Evolutionary conservation across 2,329 filamentous ascomycete genomes (phyloP).

Genomic region (Volutella citrinella): DNA sequence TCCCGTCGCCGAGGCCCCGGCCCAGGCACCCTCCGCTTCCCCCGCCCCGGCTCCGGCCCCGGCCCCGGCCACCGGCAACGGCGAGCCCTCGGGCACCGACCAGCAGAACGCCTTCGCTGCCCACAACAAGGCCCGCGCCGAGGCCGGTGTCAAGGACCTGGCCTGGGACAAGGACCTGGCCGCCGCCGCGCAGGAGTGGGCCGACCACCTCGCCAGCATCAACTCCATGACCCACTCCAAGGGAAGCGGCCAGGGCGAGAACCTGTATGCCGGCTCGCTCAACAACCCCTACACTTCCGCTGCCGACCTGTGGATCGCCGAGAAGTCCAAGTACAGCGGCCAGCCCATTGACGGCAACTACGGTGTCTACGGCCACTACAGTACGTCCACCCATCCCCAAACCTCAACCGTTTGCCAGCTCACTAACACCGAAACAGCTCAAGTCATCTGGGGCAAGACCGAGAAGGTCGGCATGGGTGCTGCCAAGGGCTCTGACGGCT

Average conservation of each 20-base stretch:
- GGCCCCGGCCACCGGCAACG: no score
- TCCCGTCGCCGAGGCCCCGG: no score
- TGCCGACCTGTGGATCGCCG: constrained; percentile 17
- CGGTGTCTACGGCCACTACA: constrained; percentile 23
- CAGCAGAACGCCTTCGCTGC: constrained; percentile 21
- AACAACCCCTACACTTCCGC: constrained; percentile 15
- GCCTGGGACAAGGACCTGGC: constrained; percentile 21
- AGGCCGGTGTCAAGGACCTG: constrained; percentile 15
- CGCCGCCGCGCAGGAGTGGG: constrained; percentile 21
- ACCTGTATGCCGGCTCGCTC: constrained; percentile 20
- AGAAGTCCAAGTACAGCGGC: constrained; percentile 22
- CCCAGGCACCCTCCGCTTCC: no score
- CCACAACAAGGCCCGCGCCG: constrained; percentile 22
- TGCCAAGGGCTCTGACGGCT: constrained; percentile 13
- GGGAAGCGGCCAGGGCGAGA: constrained; percentile 19
- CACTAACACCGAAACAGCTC: constrained; percentile 8
- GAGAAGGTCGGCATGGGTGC: constrained; percentile 24
- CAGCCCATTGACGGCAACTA: constrained; percentile 20
- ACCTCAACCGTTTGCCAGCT: background rate
- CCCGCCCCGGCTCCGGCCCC: no score
- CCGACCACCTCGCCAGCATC: constrained; percentile 16
- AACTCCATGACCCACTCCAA: constrained; percentile 18
- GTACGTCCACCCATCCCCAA: constrained; percentile 2
- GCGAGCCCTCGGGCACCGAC: no score
- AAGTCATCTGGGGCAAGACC: constrained; percentile 22